A percentile compares a stretch with the other conserved stretches of the same genome.
Conservation (phyloP, 164 flowering plant genomes). For the Umbellularia californica region DNA sequence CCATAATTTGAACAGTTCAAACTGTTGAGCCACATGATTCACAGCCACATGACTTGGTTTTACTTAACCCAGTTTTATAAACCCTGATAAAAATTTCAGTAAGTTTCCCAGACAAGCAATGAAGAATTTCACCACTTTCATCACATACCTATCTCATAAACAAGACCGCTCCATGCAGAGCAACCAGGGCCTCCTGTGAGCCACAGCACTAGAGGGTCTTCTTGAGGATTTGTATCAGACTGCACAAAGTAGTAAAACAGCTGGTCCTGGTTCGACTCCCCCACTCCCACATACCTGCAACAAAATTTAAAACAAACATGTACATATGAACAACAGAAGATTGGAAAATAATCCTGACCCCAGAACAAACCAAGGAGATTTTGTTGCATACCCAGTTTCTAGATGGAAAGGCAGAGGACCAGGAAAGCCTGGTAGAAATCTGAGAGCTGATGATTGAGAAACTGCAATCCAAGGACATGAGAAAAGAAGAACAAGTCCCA, state of each 20-base stretch:
- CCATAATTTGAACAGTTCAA: too few relatives aligned
- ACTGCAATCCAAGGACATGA: neutral
- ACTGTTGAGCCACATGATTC: too few relatives aligned
- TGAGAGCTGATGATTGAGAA: neutral
- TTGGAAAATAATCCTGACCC: neutral
- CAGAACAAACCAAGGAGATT: neutral
- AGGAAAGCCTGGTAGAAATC: constrained; percentile 15
- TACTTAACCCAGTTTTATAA: too few relatives aligned
- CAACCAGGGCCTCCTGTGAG: constrained; percentile 43
- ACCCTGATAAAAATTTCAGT: too few relatives aligned
- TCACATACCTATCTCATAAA: constrained; percentile 24
- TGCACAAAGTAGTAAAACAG: constrained; percentile 35
- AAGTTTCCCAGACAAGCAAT: too few relatives aligned
- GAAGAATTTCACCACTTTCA: too few relatives aligned
- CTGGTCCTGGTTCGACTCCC: neutral
- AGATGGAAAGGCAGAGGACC: constrained; percentile 11
- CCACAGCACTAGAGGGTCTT: constrained; percentile 38
- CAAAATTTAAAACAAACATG: neutral
- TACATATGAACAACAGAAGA: neutral
- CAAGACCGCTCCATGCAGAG: constrained; percentile 22
- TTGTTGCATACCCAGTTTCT: constrained; percentile 7
- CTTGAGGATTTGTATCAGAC: constrained; percentile 28
- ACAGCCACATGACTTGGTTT: too few relatives aligned
- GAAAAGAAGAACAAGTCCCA: neutral
- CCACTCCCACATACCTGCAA: neutral